Base-by-base conservation (phyloP, 495 filamentous ascomycete genomes). In the Podospora didyma region DNA sequence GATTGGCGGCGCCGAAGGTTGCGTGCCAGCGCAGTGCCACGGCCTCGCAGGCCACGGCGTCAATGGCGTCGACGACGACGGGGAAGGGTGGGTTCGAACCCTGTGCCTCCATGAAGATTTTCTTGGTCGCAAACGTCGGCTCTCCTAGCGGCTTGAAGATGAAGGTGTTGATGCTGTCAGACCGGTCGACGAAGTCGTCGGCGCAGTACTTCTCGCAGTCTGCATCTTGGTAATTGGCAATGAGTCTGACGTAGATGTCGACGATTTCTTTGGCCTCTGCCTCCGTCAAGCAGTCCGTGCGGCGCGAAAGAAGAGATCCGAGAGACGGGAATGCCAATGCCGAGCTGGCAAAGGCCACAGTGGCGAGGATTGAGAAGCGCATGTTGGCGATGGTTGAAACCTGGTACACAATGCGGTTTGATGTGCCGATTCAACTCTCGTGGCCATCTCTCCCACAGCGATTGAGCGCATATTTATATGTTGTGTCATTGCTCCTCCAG, bases 131-230 rank as follows among this genome's bases (percentile, higher is more conserved):
- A 50, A 70, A 70, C n/a, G 67, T 70, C 39, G 61, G 63, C 54
- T 58, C 54, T 50, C 65, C 67, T 14, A 70, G 63, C 37, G 67
- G 65, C 49, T 54, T 42, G 67, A 63, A 61, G 56, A 67, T 70
- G 67, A 72, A 66, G 60, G 67, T 67, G 67, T 70, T 70, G 67
- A 72, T 72, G 67, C 69, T 69, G 60, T 70, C 65, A 46, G 65
- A 68, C 34, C 63, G 55, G 63, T 72, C 63, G 56, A 64, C 67
- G 31, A 72, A 72, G 50, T 59, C 59, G 22, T 59, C 58, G 51
- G 67, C 65, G 57, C 63, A 68, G 65, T 72, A 72, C 65, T 70
- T 72, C 31, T 61, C 65, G 63, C 64, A 64, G 50, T 63, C 69
- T 7, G 50, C 62, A 46, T 63, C 61, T 54, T 58, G 52, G 62